Evolutionary conservation across 345 rosid species (phyloP).

Genomic region (Corchorus olitorius): DNA sequence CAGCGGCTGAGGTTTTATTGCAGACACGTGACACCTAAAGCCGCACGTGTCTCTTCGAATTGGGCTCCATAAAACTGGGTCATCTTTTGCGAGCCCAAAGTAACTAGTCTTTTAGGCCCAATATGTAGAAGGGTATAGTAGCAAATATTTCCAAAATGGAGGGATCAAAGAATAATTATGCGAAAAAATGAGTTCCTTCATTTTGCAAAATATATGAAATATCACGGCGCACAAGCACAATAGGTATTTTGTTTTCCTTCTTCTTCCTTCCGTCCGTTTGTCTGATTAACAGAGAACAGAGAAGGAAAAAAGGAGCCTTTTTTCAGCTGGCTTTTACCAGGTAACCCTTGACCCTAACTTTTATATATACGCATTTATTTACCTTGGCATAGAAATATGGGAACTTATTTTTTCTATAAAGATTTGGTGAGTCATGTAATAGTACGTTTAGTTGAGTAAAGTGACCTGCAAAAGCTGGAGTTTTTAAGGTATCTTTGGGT

Average conservation of each 20-base stretch:
- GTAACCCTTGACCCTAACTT: not conserved
- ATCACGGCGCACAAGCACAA: not conserved
- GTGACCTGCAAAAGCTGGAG: constrained; percentile 4
- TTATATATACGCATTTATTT: not conserved
- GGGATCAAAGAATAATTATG: not conserved
- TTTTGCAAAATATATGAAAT: constrained; percentile 10
- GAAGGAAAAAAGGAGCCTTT: constrained; percentile 9
- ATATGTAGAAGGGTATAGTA: not conserved
- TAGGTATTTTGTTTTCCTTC: not conserved
- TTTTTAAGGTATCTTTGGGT: constrained; percentile 3
- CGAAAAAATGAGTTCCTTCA: not conserved
- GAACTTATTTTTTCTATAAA: not conserved
- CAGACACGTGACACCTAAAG: not conserved
- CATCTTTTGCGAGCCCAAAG: not conserved
- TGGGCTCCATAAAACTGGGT: not conserved
- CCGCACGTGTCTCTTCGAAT: constrained; percentile 1
- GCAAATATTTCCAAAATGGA: not conserved
- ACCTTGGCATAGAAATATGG: not conserved
- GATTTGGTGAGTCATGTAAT: not conserved
- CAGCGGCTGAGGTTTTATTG: constrained; percentile 19
- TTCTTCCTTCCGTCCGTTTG: not conserved
- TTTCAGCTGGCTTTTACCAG: constrained; percentile 4
- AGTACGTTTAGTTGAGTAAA: not conserved
- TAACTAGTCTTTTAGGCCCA: not conserved
- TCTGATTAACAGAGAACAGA: not conserved